These are phyloP conservation scores for Pontederia crassipes DNA, from an alignment of 176 grass and related monocot genomes.

Conservation along the genomic window DNA sequence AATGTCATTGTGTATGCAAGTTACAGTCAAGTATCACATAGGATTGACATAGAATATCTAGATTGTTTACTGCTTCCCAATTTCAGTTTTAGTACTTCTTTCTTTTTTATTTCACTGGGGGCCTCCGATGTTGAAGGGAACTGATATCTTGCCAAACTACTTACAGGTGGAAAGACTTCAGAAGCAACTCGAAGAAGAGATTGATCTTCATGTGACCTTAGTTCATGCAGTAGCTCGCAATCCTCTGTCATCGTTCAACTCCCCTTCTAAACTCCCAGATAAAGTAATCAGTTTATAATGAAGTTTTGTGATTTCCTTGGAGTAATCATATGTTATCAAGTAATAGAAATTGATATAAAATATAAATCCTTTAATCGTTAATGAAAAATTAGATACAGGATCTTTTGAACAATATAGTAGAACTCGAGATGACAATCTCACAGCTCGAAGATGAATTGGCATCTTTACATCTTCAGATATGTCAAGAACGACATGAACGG, in stretches of 20 bases:
- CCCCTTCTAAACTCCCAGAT: conserved; percentile 59
- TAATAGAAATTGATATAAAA: conserved; percentile 1
- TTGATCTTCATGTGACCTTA: conserved; percentile 61
- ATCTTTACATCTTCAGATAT: conserved; percentile 72
- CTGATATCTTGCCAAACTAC: background rate
- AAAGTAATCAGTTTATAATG: conserved; percentile 21
- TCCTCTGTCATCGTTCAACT: conserved; percentile 29
- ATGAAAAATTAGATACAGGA: conserved; percentile 39
- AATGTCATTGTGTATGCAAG: too few relatives aligned
- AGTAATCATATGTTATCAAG: background rate
- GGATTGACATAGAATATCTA: too few relatives aligned
- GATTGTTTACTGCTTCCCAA: too few relatives aligned
- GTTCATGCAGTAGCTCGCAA: conserved; percentile 54
- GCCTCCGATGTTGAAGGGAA: background rate
- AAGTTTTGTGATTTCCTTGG: background rate
- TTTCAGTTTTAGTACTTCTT: background rate
- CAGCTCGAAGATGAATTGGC: conserved; percentile 84
- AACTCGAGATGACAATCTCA: conserved; percentile 55
- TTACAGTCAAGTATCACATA: too few relatives aligned
- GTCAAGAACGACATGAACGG: conserved; percentile 78
- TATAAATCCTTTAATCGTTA: conserved; percentile 4
- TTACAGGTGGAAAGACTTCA: conserved; percentile 71
- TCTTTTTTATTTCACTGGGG: background rate
- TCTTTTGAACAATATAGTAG: conserved; percentile 53
- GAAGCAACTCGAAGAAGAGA: conserved; percentile 76